Evolutionary conservation across 2,329 filamentous ascomycete genomes (phyloP).

Genomic region (Trichoderma sp.): DNA sequence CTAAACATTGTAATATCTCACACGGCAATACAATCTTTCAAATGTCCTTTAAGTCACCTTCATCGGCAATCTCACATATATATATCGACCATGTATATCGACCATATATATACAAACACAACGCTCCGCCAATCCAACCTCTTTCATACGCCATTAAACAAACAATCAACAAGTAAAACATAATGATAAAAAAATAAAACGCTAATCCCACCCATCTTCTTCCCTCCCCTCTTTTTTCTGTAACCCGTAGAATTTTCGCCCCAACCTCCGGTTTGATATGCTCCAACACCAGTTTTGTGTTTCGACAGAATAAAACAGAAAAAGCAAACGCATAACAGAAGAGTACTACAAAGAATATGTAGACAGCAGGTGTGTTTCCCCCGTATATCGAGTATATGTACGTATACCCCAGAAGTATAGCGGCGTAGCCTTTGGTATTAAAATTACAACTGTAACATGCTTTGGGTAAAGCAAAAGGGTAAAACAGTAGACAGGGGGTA

Average conservation of each 20-base stretch:
- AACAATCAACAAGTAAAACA: not conserved
- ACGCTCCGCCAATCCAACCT: not conserved
- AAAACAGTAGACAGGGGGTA: not conserved
- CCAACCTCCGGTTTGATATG: not conserved
- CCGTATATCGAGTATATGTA: not conserved
- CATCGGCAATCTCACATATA: not conserved
- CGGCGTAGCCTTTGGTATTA: not conserved
- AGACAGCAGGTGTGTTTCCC: not conserved
- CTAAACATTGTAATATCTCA: not conserved
- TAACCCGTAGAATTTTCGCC: not conserved
- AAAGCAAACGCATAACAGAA: not conserved
- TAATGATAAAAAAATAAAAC: not conserved
- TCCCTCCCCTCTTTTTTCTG: not conserved
- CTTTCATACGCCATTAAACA: not conserved
- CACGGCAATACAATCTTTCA: not conserved
- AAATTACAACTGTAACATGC: conserved; percentile 1
- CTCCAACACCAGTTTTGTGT: not conserved
- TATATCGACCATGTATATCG: not conserved
- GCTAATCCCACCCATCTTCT: not conserved
- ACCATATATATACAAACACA: not conserved
- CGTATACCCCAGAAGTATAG: not conserved
- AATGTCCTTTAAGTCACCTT: not conserved
- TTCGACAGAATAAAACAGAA: not conserved
- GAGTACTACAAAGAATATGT: not conserved
- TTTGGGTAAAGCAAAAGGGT: not conserved